Conservation (phyloP, 345 rosid genomes). For the Kandelia obovata region DNA sequence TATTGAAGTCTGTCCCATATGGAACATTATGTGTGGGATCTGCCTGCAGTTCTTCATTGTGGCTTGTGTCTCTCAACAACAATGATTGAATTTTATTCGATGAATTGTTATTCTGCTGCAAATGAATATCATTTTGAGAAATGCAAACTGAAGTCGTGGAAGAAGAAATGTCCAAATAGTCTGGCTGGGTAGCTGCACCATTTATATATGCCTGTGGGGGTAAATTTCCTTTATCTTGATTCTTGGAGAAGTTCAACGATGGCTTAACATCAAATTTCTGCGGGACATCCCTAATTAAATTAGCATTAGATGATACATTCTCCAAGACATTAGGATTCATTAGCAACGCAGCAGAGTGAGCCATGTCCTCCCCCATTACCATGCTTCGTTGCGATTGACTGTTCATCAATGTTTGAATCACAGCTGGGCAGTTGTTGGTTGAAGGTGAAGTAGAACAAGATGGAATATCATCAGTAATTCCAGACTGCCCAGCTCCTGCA, state of each 20-base stretch:
- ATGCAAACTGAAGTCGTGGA: constrained; percentile 60
- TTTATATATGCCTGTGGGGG: constrained; percentile 42
- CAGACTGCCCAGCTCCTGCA: constrained; percentile 45
- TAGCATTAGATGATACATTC: constrained; percentile 32
- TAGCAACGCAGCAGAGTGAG: constrained; percentile 39
- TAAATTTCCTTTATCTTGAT: constrained; percentile 45
- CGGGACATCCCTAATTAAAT: constrained; percentile 37
- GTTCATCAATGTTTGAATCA: constrained; percentile 37
- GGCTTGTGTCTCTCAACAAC: constrained; percentile 45
- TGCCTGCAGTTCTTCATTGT: constrained; percentile 46
- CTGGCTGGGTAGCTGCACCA: constrained; percentile 41
- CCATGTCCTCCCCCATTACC: constrained; percentile 43
- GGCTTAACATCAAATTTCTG: constrained; percentile 56
- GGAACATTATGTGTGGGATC: constrained; percentile 44
- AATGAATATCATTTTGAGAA: constrained; percentile 52
- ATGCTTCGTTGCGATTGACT: constrained; percentile 30
- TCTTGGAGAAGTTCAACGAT: constrained; percentile 46
- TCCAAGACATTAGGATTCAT: constrained; percentile 43
- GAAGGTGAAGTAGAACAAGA: constrained; percentile 62
- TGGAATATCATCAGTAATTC: constrained; percentile 53
- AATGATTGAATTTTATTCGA: constrained; percentile 40
- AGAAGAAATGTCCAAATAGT: constrained; percentile 70
- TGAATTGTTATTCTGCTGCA: constrained; percentile 47
- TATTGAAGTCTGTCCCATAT: constrained; percentile 33
- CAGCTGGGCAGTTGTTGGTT: constrained; percentile 38